Evolutionary conservation across 1,284 basidiomycete genomes (phyloP).

Genomic region (Kwoniella shivajii): DNA sequence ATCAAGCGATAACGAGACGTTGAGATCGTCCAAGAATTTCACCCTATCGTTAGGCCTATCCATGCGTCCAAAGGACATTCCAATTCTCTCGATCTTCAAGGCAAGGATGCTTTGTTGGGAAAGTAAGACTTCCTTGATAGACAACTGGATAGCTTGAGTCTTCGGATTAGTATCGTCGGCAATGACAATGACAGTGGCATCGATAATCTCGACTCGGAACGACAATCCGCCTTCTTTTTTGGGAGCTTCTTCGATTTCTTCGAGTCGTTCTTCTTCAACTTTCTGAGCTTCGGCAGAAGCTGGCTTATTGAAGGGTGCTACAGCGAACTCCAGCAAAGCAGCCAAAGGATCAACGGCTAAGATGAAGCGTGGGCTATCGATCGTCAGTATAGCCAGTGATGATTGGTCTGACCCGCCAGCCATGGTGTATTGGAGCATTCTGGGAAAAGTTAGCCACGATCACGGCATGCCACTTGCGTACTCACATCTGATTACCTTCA

Average conservation of each 20-base stretch:
- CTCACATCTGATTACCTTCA: conserved; percentile 77
- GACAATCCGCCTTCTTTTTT: conserved; percentile 45
- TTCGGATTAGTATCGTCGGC: conserved; percentile 79
- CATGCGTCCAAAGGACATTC: conserved; percentile 95
- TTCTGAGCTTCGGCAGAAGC: conserved; percentile 16
- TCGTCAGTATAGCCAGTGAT: conserved; percentile 76
- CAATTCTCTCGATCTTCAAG: conserved; percentile 77
- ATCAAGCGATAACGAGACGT: conserved; percentile 85
- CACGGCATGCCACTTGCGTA: neutral
- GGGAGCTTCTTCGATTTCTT: conserved; percentile 33
- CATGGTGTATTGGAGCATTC: conserved; percentile 84
- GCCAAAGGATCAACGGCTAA: conserved; percentile 93
- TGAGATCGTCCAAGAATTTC: conserved; percentile 90
- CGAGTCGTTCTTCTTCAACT: conserved; percentile 34
- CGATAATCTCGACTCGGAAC: conserved; percentile 87
- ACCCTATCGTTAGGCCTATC: conserved; percentile 79
- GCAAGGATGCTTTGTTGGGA: conserved; percentile 90
- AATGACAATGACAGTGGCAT: conserved; percentile 85
- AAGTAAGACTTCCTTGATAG: conserved; percentile 81
- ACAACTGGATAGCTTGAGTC: conserved; percentile 84
- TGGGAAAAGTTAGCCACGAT: conserved; percentile 17
- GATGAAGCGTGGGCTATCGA: conserved; percentile 92
- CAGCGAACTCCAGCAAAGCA: conserved; percentile 82
- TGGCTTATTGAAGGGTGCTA: conserved; percentile 61
- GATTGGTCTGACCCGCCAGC: conserved; percentile 63